Conservation (phyloP, 2,329 filamentous ascomycete genomes). For the Aaosphaeria arxii region DNA sequence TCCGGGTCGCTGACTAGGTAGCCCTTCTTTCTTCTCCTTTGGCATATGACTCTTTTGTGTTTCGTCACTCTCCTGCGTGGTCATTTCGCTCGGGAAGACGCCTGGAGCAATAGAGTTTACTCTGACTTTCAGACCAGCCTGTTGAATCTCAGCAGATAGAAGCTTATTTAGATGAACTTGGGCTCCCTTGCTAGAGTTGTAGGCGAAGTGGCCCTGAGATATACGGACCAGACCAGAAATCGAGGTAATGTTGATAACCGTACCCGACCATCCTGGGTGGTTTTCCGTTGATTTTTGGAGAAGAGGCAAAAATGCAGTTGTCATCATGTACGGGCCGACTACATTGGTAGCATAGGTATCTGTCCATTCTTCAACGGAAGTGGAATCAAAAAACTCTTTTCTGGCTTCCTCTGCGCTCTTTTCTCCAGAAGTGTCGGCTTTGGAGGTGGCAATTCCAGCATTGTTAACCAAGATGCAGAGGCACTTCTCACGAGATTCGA, state of each 20-base stretch:
- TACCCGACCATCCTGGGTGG: conserved; percentile 42
- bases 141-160: conserved; percentile 53
- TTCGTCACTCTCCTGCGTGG: conserved; percentile 48
- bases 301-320: conserved; percentile 45
- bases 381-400: conserved; percentile 44
- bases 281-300: conserved; percentile 43
- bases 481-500: conserved; percentile 43
- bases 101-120: conserved; percentile 58
- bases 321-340: conserved; percentile 48
- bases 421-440: conserved; percentile 36
- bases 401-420: conserved; percentile 42
- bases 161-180: conserved; percentile 55
- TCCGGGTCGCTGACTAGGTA: conserved; percentile 52
- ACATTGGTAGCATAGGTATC: conserved; percentile 47
- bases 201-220: conserved; percentile 47
- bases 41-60: conserved; percentile 55
- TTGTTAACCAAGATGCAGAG: conserved; percentile 49
- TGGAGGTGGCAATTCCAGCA: conserved; percentile 43
- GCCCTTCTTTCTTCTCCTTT: conserved; percentile 51
- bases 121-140: conserved; percentile 51
- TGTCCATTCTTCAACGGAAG: conserved; percentile 45
- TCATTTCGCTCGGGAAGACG: conserved; percentile 59
- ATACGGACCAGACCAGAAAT: conserved; percentile 47
- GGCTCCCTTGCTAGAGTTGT: conserved; percentile 51
- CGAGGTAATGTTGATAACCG: conserved; percentile 46